Percentiles rank a stretch among this genome's conserved stretches.
Conservation (phyloP, 805 yeast species). For the Tetrapisispora taiwanensis region DNA sequence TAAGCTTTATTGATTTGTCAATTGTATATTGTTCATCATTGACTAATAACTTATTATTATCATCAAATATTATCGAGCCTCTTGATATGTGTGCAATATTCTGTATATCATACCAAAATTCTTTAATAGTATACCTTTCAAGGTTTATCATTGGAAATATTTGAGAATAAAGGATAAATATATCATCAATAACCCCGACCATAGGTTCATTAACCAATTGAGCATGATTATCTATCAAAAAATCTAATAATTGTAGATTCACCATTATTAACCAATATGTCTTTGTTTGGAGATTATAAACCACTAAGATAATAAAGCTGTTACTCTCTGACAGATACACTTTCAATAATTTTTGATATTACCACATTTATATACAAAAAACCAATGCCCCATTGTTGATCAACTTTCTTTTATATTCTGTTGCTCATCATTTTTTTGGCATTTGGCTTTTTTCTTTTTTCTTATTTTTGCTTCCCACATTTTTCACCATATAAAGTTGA, state of each 20-base stretch:
- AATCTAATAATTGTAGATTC: constrained; percentile 8
- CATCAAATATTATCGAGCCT: constrained; percentile 11
- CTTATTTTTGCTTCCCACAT: no score
- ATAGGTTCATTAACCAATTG: constrained; percentile 16
- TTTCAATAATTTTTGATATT: no score
- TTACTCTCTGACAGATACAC: no score
- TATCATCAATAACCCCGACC: constrained; percentile 18
- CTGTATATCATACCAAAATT: constrained; percentile 9
- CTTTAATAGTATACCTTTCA: not conserved
- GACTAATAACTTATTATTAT: not conserved
- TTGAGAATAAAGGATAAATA: constrained; percentile 10
- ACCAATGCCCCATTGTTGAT: no score
- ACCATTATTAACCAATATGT: not conserved
- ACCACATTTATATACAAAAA: no score
- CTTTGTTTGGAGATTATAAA: not conserved
- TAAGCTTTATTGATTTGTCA: constrained; percentile 8
- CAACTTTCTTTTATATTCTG: no score
- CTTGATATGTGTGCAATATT: constrained; percentile 11
- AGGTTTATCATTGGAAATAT: constrained; percentile 3
- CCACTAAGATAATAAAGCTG: no score
- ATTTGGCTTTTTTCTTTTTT: no score
- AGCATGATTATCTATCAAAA: constrained; percentile 17
- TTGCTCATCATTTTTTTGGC: no score
- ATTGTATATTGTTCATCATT: not conserved
- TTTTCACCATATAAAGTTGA: no score